Evolutionary conservation across 139 green algal genomes (phyloP).

Genomic region (Volvox reticuliferus): DNA sequence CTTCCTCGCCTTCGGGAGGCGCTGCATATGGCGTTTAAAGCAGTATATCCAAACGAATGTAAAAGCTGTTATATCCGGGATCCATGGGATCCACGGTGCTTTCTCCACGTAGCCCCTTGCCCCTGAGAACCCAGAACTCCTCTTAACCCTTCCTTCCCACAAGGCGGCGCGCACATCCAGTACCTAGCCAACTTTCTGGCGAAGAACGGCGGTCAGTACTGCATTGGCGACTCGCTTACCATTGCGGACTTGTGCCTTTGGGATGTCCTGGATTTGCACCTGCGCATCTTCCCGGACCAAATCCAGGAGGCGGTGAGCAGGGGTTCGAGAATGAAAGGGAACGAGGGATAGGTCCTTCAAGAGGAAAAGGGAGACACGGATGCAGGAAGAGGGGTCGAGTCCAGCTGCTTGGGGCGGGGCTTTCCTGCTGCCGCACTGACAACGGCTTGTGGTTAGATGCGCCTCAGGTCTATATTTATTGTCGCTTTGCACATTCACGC

Average conservation of each 20-base stretch:
- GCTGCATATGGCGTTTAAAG: no score
- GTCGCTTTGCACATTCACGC: background rate
- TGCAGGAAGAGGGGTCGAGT: background rate
- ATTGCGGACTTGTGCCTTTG: constrained; percentile 59
- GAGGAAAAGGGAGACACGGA: no score
- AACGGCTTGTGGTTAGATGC: no score
- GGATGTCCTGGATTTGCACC: constrained; percentile 69
- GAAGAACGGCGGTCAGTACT: constrained; percentile 26
- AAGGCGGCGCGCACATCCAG: constrained; percentile 32
- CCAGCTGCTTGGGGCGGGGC: background rate
- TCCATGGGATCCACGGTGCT: background rate
- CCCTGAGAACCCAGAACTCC: background rate
- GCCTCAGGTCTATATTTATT: background rate
- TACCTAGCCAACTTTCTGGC: constrained; percentile 50
- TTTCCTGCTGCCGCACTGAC: background rate
- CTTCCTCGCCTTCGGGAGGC: no score
- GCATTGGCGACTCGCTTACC: constrained; percentile 56
- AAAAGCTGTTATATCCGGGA: no score
- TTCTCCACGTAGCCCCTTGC: background rate
- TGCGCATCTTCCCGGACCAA: constrained; percentile 61
- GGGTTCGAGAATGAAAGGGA: background rate
- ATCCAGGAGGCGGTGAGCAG: constrained; percentile 51
- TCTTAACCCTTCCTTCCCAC: background rate
- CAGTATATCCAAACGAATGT: no score
- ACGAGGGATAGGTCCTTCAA: background rate